Percentiles rank a stretch among this genome's conserved stretches.
Conservation (phyloP, 306 rosid species). For the Prunus armeniaca region DNA sequence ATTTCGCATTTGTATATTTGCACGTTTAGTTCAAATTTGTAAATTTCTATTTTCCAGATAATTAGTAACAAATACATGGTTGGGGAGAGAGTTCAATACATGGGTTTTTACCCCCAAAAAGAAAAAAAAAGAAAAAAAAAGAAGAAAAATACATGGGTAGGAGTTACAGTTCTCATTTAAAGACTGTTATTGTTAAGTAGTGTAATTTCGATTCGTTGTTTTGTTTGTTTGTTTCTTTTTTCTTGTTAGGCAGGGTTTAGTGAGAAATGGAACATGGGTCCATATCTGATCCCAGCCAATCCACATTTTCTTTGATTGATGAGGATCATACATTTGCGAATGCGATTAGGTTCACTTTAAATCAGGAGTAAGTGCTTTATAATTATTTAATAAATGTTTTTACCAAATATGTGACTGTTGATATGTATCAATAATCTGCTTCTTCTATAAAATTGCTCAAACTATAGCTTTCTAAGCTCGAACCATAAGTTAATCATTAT, state of each 20-base stretch:
- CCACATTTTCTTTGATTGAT: conserved; percentile 61
- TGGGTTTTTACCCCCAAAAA: too few relatives aligned
- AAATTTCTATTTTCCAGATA: too few relatives aligned
- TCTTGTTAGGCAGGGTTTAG: neutral
- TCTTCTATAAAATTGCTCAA: neutral
- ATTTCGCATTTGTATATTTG: too few relatives aligned
- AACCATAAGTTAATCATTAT: neutral
- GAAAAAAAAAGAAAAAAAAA: too few relatives aligned
- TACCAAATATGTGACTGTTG: neutral
- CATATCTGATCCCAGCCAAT: conserved; percentile 45
- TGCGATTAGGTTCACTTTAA: conserved; percentile 60
- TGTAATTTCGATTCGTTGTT: neutral
- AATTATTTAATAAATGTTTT: neutral
- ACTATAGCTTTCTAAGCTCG: neutral
- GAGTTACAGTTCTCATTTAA: neutral
- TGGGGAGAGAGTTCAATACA: too few relatives aligned
- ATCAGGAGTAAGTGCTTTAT: conserved; percentile 63
- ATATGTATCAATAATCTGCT: neutral
- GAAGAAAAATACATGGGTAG: too few relatives aligned
- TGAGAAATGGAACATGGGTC: conserved; percentile 65
- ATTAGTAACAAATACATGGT: too few relatives aligned
- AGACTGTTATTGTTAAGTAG: neutral
- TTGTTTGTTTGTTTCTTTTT: neutral
- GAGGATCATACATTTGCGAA: conserved; percentile 84
- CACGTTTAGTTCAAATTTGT: too few relatives aligned